Evolutionary conservation across 495 filamentous ascomycete genomes (phyloP).

Genomic region (Beverwykella pulmonaria): DNA sequence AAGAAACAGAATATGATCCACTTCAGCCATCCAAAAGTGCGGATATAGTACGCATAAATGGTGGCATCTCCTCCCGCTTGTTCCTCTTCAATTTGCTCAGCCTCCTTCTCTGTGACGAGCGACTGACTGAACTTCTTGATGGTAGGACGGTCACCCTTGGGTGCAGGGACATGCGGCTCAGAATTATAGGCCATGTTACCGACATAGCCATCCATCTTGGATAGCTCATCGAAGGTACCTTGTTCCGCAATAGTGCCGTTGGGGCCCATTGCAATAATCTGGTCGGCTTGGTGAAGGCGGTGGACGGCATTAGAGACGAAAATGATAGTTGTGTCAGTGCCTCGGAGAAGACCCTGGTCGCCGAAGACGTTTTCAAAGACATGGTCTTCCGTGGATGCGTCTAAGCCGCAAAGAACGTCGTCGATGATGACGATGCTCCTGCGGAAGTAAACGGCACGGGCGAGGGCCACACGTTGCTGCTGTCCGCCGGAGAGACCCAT

Average conservation of each 20-base stretch:
- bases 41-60: slow-evolving; percentile 23
- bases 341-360: slow-evolving; percentile 44
- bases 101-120: neutral
- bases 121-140: slow-evolving; percentile 16
- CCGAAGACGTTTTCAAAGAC: slow-evolving; percentile 49
- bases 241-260: slow-evolving; percentile 34
- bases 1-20: slow-evolving; percentile 12
- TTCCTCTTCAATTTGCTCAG: neutral
- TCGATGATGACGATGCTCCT: slow-evolving; percentile 45
- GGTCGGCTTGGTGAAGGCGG: slow-evolving; percentile 23
- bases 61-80: slow-evolving; percentile 10
- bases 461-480: slow-evolving; percentile 47
- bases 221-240: slow-evolving; percentile 23
- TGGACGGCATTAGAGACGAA: slow-evolving; percentile 40
- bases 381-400: slow-evolving; percentile 45
- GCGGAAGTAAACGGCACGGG: slow-evolving; percentile 44
- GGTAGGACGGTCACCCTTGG: neutral
- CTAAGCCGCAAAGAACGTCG: slow-evolving; percentile 48
- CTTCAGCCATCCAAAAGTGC: slow-evolving; percentile 10
- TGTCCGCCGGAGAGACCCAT: slow-evolving; percentile 46
- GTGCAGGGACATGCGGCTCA: neutral
- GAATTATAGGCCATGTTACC: slow-evolving; percentile 18
- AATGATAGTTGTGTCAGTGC: slow-evolving; percentile 48
- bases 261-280: slow-evolving; percentile 26
- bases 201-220: slow-evolving; percentile 17